Percentiles rank a stretch among this genome's conserved stretches.
Evolutionary conservation across 106 monocot genomes (phyloP).

Genomic region (Iris macrosiphon): DNA sequence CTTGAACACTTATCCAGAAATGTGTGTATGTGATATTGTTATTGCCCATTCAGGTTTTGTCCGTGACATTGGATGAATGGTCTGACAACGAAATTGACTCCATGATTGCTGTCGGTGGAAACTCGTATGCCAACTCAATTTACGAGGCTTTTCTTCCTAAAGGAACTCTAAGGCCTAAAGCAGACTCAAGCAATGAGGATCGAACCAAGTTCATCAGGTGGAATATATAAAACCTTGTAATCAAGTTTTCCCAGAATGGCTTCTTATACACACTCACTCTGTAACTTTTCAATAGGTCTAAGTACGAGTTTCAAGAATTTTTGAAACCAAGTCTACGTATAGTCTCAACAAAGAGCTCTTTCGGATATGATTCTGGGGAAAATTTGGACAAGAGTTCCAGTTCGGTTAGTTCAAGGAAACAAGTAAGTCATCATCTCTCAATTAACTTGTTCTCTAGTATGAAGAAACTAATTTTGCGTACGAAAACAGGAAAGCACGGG

Average conservation of each 20-base stretch:
- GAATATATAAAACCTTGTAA: slow-evolving; percentile 13
- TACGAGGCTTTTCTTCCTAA: slow-evolving; percentile 71
- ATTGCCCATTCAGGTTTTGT: slow-evolving; percentile 59
- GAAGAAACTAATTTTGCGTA: background rate
- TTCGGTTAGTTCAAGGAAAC: slow-evolving; percentile 31
- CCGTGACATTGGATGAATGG: slow-evolving; percentile 77
- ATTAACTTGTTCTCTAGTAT: background rate
- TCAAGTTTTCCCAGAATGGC: slow-evolving; percentile 8
- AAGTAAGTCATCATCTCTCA: slow-evolving; percentile 25
- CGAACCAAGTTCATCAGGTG: slow-evolving; percentile 57
- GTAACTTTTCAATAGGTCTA: slow-evolving; percentile 34
- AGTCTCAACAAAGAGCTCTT: slow-evolving; percentile 56
- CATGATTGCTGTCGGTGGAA: slow-evolving; percentile 69
- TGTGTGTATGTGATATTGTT: no score
- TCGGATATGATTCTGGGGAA: slow-evolving; percentile 34
- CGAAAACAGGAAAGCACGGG: slow-evolving; percentile 16
- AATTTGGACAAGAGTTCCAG: slow-evolving; percentile 14
- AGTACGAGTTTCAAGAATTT: slow-evolving; percentile 82
- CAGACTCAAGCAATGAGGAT: slow-evolving; percentile 40
- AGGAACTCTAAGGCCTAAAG: slow-evolving; percentile 34
- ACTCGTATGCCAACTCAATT: slow-evolving; percentile 63
- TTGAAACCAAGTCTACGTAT: slow-evolving; percentile 73
- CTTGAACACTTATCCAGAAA: no score
- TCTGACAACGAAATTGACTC: slow-evolving; percentile 52
- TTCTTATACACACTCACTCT: background rate